Evolutionary conservation across 208 protist genomes (phyloP).

Genomic region (Wallacemonas sp.): DNA sequence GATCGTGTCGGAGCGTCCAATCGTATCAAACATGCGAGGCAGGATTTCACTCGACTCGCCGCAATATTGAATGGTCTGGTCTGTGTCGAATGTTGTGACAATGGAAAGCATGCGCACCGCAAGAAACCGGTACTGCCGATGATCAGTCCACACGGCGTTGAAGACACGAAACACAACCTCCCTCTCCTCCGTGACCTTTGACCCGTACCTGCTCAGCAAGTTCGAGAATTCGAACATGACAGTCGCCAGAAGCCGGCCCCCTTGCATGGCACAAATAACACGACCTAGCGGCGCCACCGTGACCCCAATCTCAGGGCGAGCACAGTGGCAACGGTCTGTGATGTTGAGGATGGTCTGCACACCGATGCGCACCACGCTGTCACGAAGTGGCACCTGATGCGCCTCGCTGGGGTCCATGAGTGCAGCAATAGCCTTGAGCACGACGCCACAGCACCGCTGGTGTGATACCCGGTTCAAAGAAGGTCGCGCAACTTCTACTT

Average conservation of each 20-base stretch:
- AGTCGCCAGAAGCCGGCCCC: slow-evolving; percentile 49
- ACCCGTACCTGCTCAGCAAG: slow-evolving; percentile 64
- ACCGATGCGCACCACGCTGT: slow-evolving; percentile 46
- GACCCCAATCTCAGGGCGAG: slow-evolving; percentile 53
- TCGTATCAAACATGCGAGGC: slow-evolving; percentile 71
- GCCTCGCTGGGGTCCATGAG: slow-evolving; percentile 55
- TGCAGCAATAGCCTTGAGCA: slow-evolving; percentile 55
- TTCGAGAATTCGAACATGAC: slow-evolving; percentile 74
- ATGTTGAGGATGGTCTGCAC: slow-evolving; percentile 83
- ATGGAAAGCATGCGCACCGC: slow-evolving; percentile 71
- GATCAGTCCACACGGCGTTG: slow-evolving; percentile 57
- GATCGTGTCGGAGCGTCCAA: slow-evolving; percentile 47
- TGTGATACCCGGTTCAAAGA: slow-evolving; percentile 44
- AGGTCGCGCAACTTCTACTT: slow-evolving; percentile 1
- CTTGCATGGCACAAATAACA: slow-evolving; percentile 43
- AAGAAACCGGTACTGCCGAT: slow-evolving; percentile 66
- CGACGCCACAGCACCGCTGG: slow-evolving; percentile 67
- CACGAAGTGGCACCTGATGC: slow-evolving; percentile 16
- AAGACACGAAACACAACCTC: slow-evolving; percentile 61
- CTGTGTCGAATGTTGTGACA: slow-evolving; percentile 49
- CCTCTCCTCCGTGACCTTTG: slow-evolving; percentile 34
- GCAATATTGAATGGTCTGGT: slow-evolving; percentile 39
- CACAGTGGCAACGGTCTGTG: slow-evolving; percentile 59
- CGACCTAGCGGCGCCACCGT: slow-evolving; percentile 61
- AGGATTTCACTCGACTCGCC: slow-evolving; percentile 43